phyloP scores from a whole-genome alignment of 495 filamentous ascomycete genomes.

The Aspergillus leporis region DNA sequence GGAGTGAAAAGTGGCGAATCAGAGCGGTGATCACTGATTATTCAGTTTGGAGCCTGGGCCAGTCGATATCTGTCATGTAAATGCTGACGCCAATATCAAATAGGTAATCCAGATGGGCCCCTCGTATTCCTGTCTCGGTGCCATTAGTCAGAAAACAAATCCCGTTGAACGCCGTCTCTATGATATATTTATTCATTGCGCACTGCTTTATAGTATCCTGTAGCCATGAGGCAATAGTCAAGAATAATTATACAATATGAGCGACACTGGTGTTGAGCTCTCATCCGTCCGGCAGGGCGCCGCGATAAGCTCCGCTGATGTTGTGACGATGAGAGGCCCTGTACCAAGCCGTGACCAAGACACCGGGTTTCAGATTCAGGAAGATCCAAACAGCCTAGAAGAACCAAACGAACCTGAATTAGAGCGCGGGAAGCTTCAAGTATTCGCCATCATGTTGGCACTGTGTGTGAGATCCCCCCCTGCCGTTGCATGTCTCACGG shows the following conservation, averaged over 20 bases:
- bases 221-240: neutral
- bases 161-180: neutral
- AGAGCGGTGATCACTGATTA: neutral
- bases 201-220: neutral
- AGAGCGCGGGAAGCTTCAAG: neutral
- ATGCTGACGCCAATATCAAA: neutral
- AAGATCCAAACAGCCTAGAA: neutral
- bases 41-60: neutral
- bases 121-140: neutral
- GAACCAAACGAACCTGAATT: neutral
- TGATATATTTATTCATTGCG: neutral
- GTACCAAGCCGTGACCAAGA: neutral
- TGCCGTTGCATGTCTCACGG: neutral
- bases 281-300: neutral
- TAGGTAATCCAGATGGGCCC: neutral
- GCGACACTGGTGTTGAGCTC: neutral
- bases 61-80: neutral
- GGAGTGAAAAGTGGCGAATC: too few relatives aligned
- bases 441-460: neutral
- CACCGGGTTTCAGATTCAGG: neutral
- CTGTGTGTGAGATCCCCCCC: neutral
- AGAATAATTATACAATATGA: neutral
- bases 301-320: neutral
- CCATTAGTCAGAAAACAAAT: neutral
- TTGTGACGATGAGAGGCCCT: neutral